Evolutionary conservation across 768 basidiomycete genomes (phyloP).

Genomic region (Mycena maculata): DNA sequence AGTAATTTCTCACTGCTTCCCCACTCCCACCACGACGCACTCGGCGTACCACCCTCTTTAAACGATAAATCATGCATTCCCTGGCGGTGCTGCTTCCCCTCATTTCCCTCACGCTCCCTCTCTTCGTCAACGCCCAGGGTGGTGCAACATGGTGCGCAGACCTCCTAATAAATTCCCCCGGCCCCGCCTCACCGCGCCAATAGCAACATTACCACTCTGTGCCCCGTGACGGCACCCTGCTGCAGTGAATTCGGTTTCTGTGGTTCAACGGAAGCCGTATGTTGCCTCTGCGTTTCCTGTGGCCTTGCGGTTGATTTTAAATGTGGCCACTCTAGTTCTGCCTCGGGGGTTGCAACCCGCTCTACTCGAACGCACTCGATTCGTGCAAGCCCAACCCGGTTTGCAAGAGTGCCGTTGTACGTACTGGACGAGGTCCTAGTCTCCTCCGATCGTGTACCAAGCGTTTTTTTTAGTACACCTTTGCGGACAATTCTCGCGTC

Average conservation of each 20-base stretch:
- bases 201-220: slow-evolving; percentile 59
- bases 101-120: slow-evolving; percentile 28
- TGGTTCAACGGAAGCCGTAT: slow-evolving; percentile 54
- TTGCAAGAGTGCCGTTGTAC: slow-evolving; percentile 71
- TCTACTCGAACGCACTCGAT: slow-evolving; percentile 67
- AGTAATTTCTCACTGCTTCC: neutral
- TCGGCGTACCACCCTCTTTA: slow-evolving; percentile 31
- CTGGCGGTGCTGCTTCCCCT: slow-evolving; percentile 36
- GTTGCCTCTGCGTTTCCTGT: slow-evolving; percentile 33
- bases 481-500: slow-evolving; percentile 74
- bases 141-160: slow-evolving; percentile 30
- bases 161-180: neutral
- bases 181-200: slow-evolving; percentile 5
- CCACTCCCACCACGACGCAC: slow-evolving; percentile 32
- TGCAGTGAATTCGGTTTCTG: slow-evolving; percentile 72
- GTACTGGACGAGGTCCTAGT: slow-evolving; percentile 32
- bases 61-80: slow-evolving; percentile 33
- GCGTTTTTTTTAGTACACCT: slow-evolving; percentile 60
- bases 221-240: slow-evolving; percentile 60
- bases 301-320: slow-evolving; percentile 7
- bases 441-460: slow-evolving; percentile 8
- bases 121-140: slow-evolving; percentile 27
- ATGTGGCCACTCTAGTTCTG: slow-evolving; percentile 65
- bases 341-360: slow-evolving; percentile 88
- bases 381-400: slow-evolving; percentile 82